Evolutionary conservation across 2,329 filamentous ascomycete species (phyloP).

Genomic region (Neonectria neomacrospora): DNA sequence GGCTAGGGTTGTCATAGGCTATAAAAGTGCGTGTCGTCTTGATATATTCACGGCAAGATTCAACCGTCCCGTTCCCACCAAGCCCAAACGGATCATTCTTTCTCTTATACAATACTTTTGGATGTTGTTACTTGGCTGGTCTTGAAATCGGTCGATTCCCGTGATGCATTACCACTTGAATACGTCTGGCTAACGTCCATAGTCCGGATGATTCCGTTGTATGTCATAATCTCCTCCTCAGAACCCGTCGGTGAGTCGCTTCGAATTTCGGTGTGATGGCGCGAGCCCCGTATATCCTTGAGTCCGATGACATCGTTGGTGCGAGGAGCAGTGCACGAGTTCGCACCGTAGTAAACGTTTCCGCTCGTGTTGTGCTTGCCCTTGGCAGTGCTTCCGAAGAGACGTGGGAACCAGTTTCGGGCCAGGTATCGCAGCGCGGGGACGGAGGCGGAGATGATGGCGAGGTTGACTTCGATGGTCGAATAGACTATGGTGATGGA

Average conservation of each 20-base stretch:
- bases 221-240: conserved; percentile 53
- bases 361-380: conserved; percentile 24
- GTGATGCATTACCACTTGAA: conserved; percentile 13
- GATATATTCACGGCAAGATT: not conserved
- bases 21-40: not conserved
- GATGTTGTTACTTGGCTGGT: conserved; percentile 8
- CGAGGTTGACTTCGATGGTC: conserved; percentile 51
- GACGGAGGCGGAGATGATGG: conserved; percentile 51
- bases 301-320: conserved; percentile 31
- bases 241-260: conserved; percentile 47
- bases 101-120: conserved; percentile 6
- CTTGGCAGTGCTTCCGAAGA: conserved; percentile 41
- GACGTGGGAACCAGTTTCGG: conserved; percentile 45
- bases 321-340: conserved; percentile 19
- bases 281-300: conserved; percentile 39
- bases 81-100: not conserved
- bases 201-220: conserved; percentile 48
- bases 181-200: conserved; percentile 29
- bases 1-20: not conserved
- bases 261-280: conserved; percentile 46
- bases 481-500: conserved; percentile 48
- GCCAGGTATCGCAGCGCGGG: conserved; percentile 50
- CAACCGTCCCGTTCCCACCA: not conserved
- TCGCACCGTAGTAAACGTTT: conserved; percentile 22
- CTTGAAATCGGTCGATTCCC: conserved; percentile 15